Base-by-base conservation (phyloP, 2,329 filamentous ascomycete genomes). In the Botryotinia globosa region DNA sequence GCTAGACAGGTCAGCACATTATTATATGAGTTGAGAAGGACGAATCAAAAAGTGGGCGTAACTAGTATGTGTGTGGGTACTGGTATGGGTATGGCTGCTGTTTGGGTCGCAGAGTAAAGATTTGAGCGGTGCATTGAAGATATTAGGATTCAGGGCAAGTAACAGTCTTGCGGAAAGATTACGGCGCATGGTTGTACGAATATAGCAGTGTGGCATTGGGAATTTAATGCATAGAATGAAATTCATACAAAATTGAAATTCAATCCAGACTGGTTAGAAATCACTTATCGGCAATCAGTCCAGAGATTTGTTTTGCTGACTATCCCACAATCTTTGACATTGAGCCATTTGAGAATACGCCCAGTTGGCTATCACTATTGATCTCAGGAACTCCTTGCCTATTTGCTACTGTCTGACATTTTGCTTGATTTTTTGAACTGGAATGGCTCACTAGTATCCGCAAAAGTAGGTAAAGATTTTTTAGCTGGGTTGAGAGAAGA, bases 41-140 rank as follows among this genome's bases (percentile, higher is more conserved):
- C 89, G 71, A 90, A 91, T 73, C 88, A 96, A 87, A 92, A 92
- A 87, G 85, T 98, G 74, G 96, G 96, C 69, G 90, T 97, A 59
- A 98, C 94, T 44, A 95, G 92, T 82, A 98, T 98, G 96, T 99
- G 96, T 82, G 85, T 98, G 67, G 96, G 95, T 69, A 98, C 95
- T 3, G 95, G 94, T 70, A 98, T 98, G 96, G 95, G 95, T 69
- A 97, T 98, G 94, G 94, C 94, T 73, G 94, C 94, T 74, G 91
- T 98, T 74, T 98, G 94, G 94, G 94, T 98, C 77, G 93, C 94
- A 4, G 94, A 97, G 86, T 97, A 93, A 72, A 62, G 44, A 6
- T 22, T 70, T 5, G 42, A 18, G 42, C 34, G 29, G 32, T 32
- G 32, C 3, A 18, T n/a, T 54, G 5, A 39, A 3, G 34, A 42